Evolutionary conservation across 768 basidiomycete species (phyloP).

Genomic region (Paxillus ammoniavirescens): DNA sequence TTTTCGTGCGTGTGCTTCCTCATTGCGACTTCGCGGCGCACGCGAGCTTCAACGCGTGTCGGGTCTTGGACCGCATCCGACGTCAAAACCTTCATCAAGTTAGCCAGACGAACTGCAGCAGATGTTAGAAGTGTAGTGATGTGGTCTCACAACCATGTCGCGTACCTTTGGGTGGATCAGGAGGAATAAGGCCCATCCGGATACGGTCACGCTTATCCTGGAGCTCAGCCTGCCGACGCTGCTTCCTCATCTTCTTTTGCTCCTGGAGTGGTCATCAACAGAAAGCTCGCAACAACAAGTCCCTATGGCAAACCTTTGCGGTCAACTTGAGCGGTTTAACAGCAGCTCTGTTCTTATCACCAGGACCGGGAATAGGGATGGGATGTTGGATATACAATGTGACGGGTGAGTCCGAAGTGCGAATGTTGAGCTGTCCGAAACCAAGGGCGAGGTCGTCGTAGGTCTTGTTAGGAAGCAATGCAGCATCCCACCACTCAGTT

Average conservation of each 20-base stretch:
- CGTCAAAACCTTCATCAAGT: slow-evolving; percentile 97
- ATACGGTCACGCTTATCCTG: slow-evolving; percentile 95
- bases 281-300: neutral
- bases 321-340: slow-evolving; percentile 90
- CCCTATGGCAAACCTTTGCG: slow-evolving; percentile 55
- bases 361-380: slow-evolving; percentile 90
- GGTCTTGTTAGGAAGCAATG: slow-evolving; percentile 73
- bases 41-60: slow-evolving; percentile 94
- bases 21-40: slow-evolving; percentile 89
- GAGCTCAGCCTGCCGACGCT: slow-evolving; percentile 80
- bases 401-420: slow-evolving; percentile 68
- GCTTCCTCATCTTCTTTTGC: slow-evolving; percentile 95
- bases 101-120: slow-evolving; percentile 78
- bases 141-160: neutral
- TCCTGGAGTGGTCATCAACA: slow-evolving; percentile 45
- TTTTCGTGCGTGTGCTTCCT: slow-evolving; percentile 88
- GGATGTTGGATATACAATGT: slow-evolving; percentile 95
- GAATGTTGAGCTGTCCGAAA: slow-evolving; percentile 59
- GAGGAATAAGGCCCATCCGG: slow-evolving; percentile 93
- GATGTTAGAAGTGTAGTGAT: neutral
- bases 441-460: slow-evolving; percentile 75
- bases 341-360: slow-evolving; percentile 77
- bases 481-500: slow-evolving; percentile 97
- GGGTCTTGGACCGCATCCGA: slow-evolving; percentile 97
- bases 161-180: slow-evolving; percentile 91